Conservation (phyloP, 345 rosid species). For the Rhizophora mangle region DNA sequence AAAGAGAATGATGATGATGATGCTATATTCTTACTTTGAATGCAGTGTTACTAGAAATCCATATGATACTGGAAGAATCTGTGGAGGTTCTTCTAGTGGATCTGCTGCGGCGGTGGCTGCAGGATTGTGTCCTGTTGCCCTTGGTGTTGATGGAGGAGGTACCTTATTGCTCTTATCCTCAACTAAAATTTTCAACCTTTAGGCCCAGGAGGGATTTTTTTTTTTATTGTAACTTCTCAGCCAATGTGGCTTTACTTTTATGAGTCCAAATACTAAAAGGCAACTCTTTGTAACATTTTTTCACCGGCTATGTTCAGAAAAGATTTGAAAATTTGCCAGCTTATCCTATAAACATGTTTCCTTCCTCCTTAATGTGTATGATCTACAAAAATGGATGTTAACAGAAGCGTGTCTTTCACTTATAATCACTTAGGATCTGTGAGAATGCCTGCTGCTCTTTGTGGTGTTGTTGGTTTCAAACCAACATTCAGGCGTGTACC, state of each 20-base stretch:
- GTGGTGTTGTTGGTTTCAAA: conserved; percentile 71
- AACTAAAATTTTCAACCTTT: not conserved
- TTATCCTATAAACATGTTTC: too few species aligned
- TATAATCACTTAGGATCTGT: conserved; percentile 52
- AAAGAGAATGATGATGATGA: not conserved
- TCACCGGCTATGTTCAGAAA: too few species aligned
- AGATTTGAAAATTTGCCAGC: too few species aligned
- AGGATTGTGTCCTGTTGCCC: conserved; percentile 71
- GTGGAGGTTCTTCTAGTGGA: conserved; percentile 78
- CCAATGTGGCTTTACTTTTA: too few species aligned
- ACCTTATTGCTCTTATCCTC: not conserved
- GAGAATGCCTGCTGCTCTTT: conserved; percentile 71
- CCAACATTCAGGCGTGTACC: conserved; percentile 73
- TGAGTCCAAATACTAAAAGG: too few species aligned
- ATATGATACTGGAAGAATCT: conserved; percentile 38
- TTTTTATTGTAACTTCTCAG: too few species aligned
- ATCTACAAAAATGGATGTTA: not conserved
- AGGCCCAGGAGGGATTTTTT: too few species aligned
- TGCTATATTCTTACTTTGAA: not conserved
- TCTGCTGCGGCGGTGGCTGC: conserved; percentile 77
- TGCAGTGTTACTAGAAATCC: conserved; percentile 62
- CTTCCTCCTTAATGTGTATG: too few species aligned
- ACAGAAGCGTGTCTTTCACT: not conserved
- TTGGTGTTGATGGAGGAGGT: conserved; percentile 90
- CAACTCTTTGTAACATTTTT: too few species aligned